Base-by-base conservation (phyloP, 2,329 filamentous ascomycete genomes). In the Erysiphe neolycopersici region DNA sequence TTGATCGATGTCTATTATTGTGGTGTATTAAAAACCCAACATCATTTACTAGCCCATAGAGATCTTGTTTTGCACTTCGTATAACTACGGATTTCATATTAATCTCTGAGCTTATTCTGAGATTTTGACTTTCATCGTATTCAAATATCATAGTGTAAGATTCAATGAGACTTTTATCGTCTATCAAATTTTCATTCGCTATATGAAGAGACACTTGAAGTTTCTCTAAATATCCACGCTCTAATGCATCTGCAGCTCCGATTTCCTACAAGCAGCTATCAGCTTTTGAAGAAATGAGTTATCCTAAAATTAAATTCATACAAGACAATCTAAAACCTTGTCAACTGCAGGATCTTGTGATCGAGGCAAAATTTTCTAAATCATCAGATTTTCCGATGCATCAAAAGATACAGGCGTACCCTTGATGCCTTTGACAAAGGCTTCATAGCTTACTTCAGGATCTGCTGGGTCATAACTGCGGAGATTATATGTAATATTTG, bases 261-360 rank as follows among this genome's bases (percentile, higher is more conserved):
- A 44, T 43, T 40, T 54, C 52, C 52, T 53, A 43, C 4, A 3
- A 4, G 22, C 22, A 26, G 9, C 18, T 11, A 40, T 51, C 42
- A 49, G 44, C 10, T 31, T 12, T 13, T 17, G 12, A 13, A 39
- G 19, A 11, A 11, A 14, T 13, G n/a, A 4, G 9, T 12, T 12
- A n/a, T n/a, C 32, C 18, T 11, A 9, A 30, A 16, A 4, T 18
- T 11, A 13, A 19, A 19, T 26, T 45, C 50, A 35, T 48, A 53
- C 53, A 14, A 55, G 47, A 47, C 47, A 51, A 35, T 50, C 46
- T 14, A 55, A 47, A 16, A 54, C 37, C 41, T 55, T 54, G 30
- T 54, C 48, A 2, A 48, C 48, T 1, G 42, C 45, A 19, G 32
- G 42, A 37, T 52, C 30, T 41, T 43, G 29, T 5, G 47, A 48